A percentile compares a stretch with the other conserved stretches of the same genome.
phyloP scores from a whole-genome alignment of 257 asterid genomes.

The Solanum paucissectum region DNA sequence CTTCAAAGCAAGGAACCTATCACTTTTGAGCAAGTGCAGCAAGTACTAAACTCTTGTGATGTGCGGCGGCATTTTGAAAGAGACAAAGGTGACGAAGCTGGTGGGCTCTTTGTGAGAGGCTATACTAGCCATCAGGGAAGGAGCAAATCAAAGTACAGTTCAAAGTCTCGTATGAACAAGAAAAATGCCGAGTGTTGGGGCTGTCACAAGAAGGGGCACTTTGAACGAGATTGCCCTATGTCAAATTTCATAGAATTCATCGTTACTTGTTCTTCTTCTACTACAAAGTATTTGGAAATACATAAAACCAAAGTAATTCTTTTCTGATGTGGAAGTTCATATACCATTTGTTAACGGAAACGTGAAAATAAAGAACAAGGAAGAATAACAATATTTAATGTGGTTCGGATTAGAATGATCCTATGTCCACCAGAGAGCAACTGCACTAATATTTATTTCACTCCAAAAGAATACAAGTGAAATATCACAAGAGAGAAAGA shows the following conservation, averaged over 20 bases:
- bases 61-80: neutral
- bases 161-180: neutral
- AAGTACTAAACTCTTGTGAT: neutral
- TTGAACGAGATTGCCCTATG: neutral
- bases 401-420: neutral
- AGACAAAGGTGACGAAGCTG: neutral
- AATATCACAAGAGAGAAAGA: neutral
- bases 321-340: neutral
- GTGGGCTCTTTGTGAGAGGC: neutral
- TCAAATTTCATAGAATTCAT: neutral
- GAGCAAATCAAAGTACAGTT: neutral
- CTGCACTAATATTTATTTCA: neutral
- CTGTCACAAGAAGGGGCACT: neutral
- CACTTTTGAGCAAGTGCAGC: neutral
- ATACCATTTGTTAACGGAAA: no score
- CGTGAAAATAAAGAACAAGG: neutral
- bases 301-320: neutral
- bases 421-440: neutral
- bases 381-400: neutral
- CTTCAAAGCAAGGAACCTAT: neutral
- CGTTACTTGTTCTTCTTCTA: neutral
- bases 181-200: neutral
- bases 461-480: neutral
- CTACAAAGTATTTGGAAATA: neutral
- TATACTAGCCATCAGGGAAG: neutral